A percentile compares a stretch with the other conserved stretches of the same genome.
These are phyloP conservation scores for Kregervanrija fluxuum DNA, from an alignment of 805 yeast genomes.

Conservation along the genomic window DNA sequence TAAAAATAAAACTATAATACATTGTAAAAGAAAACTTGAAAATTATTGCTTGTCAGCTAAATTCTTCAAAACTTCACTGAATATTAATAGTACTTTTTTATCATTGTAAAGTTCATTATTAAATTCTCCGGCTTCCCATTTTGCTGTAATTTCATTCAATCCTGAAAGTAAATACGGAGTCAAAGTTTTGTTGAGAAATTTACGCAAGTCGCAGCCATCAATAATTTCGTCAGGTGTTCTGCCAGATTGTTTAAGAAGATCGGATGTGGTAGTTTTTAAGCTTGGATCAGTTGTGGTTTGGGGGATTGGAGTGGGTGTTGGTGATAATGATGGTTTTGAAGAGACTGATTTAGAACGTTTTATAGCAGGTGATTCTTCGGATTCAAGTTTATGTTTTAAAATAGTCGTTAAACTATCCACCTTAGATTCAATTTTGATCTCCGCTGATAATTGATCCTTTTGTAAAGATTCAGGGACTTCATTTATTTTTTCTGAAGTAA, in stretches of 20 bases:
- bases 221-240: conserved; percentile 33
- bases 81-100: conserved; percentile 7
- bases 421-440: no score
- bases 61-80: conserved; percentile 9
- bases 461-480: no score
- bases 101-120: background rate
- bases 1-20: no score
- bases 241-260: conserved; percentile 4
- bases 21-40: background rate
- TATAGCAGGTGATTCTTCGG: background rate
- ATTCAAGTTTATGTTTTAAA: no score
- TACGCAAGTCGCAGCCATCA: conserved; percentile 47
- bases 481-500: no score
- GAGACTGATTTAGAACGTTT: background rate
- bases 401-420: no score
- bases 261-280: conserved; percentile 2
- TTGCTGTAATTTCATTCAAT: conserved; percentile 24
- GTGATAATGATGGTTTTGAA: conserved; percentile 1
- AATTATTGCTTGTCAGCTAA: conserved; percentile 1
- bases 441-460: no score
- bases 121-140: conserved; percentile 17
- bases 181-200: conserved; percentile 40
- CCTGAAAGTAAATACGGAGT: conserved; percentile 40
- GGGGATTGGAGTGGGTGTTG: conserved; percentile 21
- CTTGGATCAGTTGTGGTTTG: conserved; percentile 9